Conservation (phyloP, 202 grass and related monocot genomes). For the Digitaria exilis region DNA sequence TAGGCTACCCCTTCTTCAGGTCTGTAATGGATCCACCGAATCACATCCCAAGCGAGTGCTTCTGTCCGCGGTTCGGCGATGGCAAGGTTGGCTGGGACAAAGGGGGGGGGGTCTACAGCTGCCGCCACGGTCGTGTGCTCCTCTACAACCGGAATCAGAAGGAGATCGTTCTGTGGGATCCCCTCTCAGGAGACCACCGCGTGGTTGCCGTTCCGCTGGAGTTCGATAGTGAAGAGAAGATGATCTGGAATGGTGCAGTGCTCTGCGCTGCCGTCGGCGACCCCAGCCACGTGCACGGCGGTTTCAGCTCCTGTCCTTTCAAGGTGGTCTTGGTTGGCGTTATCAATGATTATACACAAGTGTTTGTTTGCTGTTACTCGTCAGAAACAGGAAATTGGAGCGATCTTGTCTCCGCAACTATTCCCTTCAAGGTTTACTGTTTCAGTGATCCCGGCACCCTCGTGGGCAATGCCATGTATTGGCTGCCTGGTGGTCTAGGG, state of each 20-base stretch:
- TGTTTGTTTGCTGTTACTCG: neutral
- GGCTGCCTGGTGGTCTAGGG: neutral
- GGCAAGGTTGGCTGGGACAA: neutral
- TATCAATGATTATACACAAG: neutral
- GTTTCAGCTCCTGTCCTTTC: neutral
- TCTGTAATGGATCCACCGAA: neutral
- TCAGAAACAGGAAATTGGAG: neutral
- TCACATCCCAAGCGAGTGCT: neutral
- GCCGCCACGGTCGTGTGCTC: neutral
- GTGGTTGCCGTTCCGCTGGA: neutral
- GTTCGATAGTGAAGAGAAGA: neutral
- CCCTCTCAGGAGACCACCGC: neutral
- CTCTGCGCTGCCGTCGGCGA: neutral
- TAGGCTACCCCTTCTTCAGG: neutral
- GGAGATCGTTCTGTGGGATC: neutral
- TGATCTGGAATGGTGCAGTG: neutral
- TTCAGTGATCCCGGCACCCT: neutral
- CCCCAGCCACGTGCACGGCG: neutral
- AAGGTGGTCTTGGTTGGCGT: constrained; percentile 7
- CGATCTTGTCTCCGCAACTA: neutral
- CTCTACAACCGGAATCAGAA: neutral
- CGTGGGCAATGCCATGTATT: neutral
- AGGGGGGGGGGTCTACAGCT: neutral
- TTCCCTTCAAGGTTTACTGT: neutral
- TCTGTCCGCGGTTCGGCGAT: neutral